phyloP scores from a whole-genome alignment of 2,329 filamentous ascomycete genomes.

The Stagonosporopsis vannaccii region DNA sequence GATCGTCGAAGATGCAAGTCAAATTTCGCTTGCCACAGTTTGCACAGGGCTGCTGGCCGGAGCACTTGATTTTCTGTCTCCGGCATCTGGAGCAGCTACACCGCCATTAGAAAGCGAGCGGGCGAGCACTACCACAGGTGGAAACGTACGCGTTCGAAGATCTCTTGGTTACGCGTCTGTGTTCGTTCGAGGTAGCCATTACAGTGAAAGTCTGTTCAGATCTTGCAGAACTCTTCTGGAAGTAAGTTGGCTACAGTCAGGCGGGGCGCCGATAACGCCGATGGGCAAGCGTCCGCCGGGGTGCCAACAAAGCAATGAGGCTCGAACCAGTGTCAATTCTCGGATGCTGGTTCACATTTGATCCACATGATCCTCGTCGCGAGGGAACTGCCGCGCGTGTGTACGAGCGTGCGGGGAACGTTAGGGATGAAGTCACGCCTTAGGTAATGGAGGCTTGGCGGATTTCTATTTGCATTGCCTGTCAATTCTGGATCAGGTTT shows the following conservation, averaged over 20 bases:
- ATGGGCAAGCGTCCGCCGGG: constrained; percentile 1
- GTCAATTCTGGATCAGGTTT: not conserved
- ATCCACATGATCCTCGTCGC: constrained; percentile 1
- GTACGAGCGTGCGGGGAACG: constrained; percentile 10
- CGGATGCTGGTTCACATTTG: not conserved
- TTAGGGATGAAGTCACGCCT: not conserved
- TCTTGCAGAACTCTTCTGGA: constrained; percentile 1
- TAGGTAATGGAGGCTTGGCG: constrained; percentile 10
- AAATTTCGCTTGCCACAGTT: constrained; percentile 39
- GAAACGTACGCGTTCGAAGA: constrained; percentile 32
- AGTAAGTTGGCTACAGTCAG: constrained; percentile 1
- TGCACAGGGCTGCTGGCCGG: constrained; percentile 40
- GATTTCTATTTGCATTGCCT: not conserved
- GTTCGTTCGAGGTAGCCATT: constrained; percentile 34
- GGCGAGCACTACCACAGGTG: not conserved
- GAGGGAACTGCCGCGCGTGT: constrained; percentile 2
- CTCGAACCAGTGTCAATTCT: not conserved
- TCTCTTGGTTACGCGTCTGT: constrained; percentile 34
- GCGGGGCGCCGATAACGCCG: constrained; percentile 14
- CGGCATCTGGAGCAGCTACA: constrained; percentile 39
- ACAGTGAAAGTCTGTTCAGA: constrained; percentile 6
- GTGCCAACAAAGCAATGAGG: not conserved
- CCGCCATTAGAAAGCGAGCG: not conserved
- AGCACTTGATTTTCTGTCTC: constrained; percentile 44
- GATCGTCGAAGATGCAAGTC: constrained; percentile 39